Conservation (phyloP, 1,139 yeast species). For the Protomyces inundatus region DNA sequence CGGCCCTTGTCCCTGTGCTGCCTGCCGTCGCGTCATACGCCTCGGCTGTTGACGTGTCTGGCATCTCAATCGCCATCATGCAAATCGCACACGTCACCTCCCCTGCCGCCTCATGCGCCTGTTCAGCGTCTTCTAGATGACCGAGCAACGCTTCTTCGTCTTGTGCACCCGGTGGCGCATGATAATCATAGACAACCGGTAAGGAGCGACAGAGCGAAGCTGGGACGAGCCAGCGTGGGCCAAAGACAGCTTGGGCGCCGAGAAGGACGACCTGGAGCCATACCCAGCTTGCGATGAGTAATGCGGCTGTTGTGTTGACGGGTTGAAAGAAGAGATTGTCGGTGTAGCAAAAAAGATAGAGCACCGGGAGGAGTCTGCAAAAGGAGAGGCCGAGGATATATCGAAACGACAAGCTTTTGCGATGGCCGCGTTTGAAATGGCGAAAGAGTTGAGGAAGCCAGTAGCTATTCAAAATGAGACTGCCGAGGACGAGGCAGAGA, state of each 20-base stretch:
- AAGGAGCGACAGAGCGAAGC: conserved; percentile 48
- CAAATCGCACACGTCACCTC: conserved; percentile 78
- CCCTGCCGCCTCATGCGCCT: conserved; percentile 53
- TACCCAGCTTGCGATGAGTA: conserved; percentile 51
- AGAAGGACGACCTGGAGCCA: conserved; percentile 52
- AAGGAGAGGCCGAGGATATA: conserved; percentile 64
- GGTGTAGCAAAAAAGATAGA: conserved; percentile 51
- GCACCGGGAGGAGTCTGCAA: conserved; percentile 59
- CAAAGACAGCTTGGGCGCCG: conserved; percentile 58
- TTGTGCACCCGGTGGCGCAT: conserved; percentile 49
- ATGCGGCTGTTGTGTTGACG: conserved; percentile 49
- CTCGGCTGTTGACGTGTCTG: conserved; percentile 44
- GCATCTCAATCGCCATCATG: conserved; percentile 68
- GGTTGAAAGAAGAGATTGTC: conserved; percentile 52
- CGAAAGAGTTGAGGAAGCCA: conserved; percentile 92
- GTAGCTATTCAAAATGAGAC: conserved; percentile 57
- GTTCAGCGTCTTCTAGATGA: conserved; percentile 35
- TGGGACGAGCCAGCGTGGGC: conserved; percentile 80
- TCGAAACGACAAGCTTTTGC: conserved; percentile 61
- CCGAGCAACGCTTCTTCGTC: not conserved
- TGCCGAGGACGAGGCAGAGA: conserved; percentile 53
- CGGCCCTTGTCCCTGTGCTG: not conserved
- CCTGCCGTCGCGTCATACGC: conserved; percentile 28
- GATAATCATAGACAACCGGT: conserved; percentile 79
- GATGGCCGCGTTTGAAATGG: conserved; percentile 67